A percentile compares a stretch with the other conserved stretches of the same genome.
phyloP scores from a whole-genome alignment of 805 yeast species.

The Ogataea nonfermentans region DNA sequence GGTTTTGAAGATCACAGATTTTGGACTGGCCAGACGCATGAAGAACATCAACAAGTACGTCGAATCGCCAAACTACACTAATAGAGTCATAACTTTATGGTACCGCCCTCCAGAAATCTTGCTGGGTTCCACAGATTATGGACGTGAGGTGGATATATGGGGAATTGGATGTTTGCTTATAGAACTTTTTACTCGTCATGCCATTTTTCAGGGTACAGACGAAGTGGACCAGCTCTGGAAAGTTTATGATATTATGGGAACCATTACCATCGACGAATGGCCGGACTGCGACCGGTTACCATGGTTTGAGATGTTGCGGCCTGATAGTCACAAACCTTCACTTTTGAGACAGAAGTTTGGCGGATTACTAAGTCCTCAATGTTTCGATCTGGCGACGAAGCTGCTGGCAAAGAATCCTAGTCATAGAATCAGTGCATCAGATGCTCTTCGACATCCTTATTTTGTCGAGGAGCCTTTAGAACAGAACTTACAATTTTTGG shows the following conservation, averaged over 20 bases:
- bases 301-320: slow-evolving; percentile 86
- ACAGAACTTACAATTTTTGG: slow-evolving; percentile 54
- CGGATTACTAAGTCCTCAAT: slow-evolving; percentile 43
- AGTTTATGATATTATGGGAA: slow-evolving; percentile 83
- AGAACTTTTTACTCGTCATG: slow-evolving; percentile 72
- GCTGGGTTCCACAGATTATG: slow-evolving; percentile 87
- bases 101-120: slow-evolving; percentile 94
- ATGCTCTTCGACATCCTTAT: slow-evolving; percentile 69
- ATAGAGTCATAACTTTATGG: slow-evolving; percentile 95
- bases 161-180: slow-evolving; percentile 90
- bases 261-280: slow-evolving; percentile 74
- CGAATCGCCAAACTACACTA: slow-evolving; percentile 79
- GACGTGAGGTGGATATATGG: slow-evolving; percentile 93
- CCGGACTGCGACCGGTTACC: slow-evolving; percentile 77
- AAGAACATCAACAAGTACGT: slow-evolving; percentile 46
- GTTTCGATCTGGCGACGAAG: slow-evolving; percentile 62
- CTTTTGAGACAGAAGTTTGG: slow-evolving; percentile 44
- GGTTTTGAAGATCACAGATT: slow-evolving; percentile 70
- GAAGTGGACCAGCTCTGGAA: slow-evolving; percentile 80
- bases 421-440: slow-evolving; percentile 61
- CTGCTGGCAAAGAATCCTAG: slow-evolving; percentile 69
- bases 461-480: slow-evolving; percentile 69
- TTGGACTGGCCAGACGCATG: slow-evolving; percentile 79
- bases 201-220: slow-evolving; percentile 84
- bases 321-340: slow-evolving; percentile 40